Percentiles rank a stretch among this genome's conserved stretches.
These are phyloP conservation scores for Westerdykella sp. DNA, from an alignment of 2,329 filamentous ascomycete genomes.

Conservation along the genomic window DNA sequence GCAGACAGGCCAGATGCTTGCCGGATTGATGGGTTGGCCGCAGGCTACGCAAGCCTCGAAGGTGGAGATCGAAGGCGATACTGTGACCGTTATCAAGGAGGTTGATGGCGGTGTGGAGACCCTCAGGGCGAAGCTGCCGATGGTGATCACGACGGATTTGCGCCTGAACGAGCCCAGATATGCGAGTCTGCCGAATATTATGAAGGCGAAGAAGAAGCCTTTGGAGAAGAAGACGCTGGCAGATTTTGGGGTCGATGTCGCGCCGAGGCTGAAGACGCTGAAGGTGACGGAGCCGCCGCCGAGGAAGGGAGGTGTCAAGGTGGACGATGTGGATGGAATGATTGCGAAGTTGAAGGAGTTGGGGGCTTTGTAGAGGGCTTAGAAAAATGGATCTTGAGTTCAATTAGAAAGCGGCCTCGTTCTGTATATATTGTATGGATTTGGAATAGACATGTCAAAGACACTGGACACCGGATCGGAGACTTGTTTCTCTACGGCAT, in stretches of 20 bases:
- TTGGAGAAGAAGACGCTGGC: constrained; percentile 82
- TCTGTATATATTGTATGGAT: constrained; percentile 11
- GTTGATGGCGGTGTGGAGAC: constrained; percentile 96
- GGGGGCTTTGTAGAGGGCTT: constrained; percentile 63
- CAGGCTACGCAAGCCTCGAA: constrained; percentile 92
- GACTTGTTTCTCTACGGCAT: too few species aligned
- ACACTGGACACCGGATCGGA: too few species aligned
- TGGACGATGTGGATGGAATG: constrained; percentile 94
- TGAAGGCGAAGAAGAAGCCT: constrained; percentile 99
- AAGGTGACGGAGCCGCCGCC: constrained; percentile 85
- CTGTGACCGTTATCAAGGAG: constrained; percentile 75
- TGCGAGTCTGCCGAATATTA: constrained; percentile 93
- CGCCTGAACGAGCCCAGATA: constrained; percentile 92
- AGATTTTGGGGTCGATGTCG: constrained; percentile 67
- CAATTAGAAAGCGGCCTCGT: background rate
- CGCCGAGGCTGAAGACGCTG: constrained; percentile 75
- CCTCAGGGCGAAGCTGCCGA: constrained; percentile 73
- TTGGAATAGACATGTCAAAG: too few species aligned
- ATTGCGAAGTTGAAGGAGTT: constrained; percentile 92
- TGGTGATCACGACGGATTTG: constrained; percentile 93
- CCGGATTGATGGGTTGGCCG: constrained; percentile 82
- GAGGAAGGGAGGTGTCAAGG: constrained; percentile 90
- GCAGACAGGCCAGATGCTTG: constrained; percentile 98
- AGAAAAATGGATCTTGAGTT: too few species aligned
- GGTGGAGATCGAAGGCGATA: constrained; percentile 67